These are phyloP conservation scores for Gardenia jasminoides DNA, from an alignment of 257 asterid genomes.

Conservation along the genomic window DNA sequence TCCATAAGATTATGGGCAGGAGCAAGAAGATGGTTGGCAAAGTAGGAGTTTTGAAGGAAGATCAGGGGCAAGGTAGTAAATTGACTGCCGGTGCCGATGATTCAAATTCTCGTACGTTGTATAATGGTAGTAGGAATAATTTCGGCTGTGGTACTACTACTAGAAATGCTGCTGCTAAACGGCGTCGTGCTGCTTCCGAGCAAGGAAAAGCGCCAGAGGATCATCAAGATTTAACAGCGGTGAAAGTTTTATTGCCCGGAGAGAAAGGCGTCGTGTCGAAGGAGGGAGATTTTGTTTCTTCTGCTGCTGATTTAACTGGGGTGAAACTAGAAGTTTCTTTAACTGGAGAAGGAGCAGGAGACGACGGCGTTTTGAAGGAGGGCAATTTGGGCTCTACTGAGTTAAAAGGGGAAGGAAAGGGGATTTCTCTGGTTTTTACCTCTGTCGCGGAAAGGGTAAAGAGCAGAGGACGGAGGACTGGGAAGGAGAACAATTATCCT, in stretches of 20 bases:
- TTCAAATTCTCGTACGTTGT: no score
- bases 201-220: background rate
- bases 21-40: background rate
- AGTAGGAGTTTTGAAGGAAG: background rate
- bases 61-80: constrained; percentile 1
- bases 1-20: background rate
- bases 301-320: no score
- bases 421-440: background rate
- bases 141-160: no score
- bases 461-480: background rate
- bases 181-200: background rate
- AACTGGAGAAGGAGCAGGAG: no score
- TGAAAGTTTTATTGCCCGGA: background rate
- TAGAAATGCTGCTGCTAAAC: background rate
- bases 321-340: background rate
- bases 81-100: no score
- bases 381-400: background rate
- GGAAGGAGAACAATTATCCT: background rate
- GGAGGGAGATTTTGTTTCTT: no score
- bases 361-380: background rate
- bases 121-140: no score
- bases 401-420: background rate
- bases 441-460: background rate
- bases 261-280: background rate
- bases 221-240: background rate